Conservation (phyloP, 2,329 filamentous ascomycete species). For the Fusarium circinatum region DNA sequence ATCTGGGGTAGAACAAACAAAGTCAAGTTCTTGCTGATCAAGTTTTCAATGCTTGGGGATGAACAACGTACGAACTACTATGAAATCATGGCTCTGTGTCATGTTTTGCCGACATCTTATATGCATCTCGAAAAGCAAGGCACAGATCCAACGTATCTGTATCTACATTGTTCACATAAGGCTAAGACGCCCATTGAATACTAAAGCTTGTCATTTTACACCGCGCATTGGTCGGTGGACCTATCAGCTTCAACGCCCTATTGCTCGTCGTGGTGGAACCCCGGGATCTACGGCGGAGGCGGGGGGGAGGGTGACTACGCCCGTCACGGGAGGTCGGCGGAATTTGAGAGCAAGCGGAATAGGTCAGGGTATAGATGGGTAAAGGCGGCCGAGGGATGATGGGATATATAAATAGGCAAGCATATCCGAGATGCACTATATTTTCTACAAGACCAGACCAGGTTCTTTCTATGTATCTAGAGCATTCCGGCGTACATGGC, state of each 20-base stretch:
- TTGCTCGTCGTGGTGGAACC: conserved; percentile 40
- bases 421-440: neutral
- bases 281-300: conserved; percentile 31
- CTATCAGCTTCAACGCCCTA: conserved; percentile 39
- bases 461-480: conserved; percentile 15
- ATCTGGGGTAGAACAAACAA: conserved; percentile 1
- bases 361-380: conserved; percentile 19
- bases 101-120: conserved; percentile 7
- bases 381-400: conserved; percentile 20
- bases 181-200: conserved; percentile 29
- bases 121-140: conserved; percentile 19
- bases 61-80: neutral
- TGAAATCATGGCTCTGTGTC: neutral
- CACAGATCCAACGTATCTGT: neutral
- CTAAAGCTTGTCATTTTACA: conserved; percentile 37
- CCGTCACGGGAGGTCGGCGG: conserved; percentile 32
- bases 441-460: neutral
- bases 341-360: conserved; percentile 15
- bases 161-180: neutral
- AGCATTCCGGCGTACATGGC: conserved; percentile 44
- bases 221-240: conserved; percentile 18
- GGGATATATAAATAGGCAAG: conserved; percentile 2
- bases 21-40: conserved; percentile 1
- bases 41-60: neutral
- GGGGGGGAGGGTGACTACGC: conserved; percentile 23